Evolutionary conservation across 257 asterid species (phyloP), one percentile per base, ranked within the genome.

Genomic region (Ilex asprella): DNA sequence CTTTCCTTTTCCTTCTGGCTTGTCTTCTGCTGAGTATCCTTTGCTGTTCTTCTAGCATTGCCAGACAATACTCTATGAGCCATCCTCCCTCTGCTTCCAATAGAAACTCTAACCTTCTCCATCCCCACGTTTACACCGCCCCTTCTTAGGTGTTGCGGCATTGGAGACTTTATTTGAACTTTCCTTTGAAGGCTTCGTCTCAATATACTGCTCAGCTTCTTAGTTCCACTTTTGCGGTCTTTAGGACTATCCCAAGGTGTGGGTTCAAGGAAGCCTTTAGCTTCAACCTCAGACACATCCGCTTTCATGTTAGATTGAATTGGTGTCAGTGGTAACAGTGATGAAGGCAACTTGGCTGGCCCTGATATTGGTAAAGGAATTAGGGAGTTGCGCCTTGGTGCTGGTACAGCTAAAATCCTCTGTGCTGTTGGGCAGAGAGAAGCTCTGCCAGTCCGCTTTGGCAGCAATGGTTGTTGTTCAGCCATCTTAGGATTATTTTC

Each of bases 81-180:
- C 72, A 70, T 71, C 63, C 72, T 75, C 57, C 95, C 95, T 58
- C 96, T 77, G 39, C 93, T 75, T 60, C 99, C 97, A 11, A 93
- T 93, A 0, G 97, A 89, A 31, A 93, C 85, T 77, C 96, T 75
- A 21, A 87, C 79, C 78, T 84, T 93, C 79, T 93, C 97, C 83
- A 56, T 78, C 27, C 96, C 97, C 53, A 93, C 94, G 31, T 87
- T 93, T 3, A 89, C 84, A 13, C 97, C 99, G 39, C 82, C 66
- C 68, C 94, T 74, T 68, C 88, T 74, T 6, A 50, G 54, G 11
- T 74, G 70, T 15, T 84, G 83, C 79, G 78, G 89, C 90, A 76
- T 68, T 49, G 96, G 91, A 14, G 95, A 76, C 81, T 79, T 92
- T 58, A 68, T 67, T 68, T 77, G 78, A 57, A 70, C 79, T 73